Base-by-base conservation (phyloP, 2,329 filamentous ascomycete species). In the Paracamarosporium sp. region DNA sequence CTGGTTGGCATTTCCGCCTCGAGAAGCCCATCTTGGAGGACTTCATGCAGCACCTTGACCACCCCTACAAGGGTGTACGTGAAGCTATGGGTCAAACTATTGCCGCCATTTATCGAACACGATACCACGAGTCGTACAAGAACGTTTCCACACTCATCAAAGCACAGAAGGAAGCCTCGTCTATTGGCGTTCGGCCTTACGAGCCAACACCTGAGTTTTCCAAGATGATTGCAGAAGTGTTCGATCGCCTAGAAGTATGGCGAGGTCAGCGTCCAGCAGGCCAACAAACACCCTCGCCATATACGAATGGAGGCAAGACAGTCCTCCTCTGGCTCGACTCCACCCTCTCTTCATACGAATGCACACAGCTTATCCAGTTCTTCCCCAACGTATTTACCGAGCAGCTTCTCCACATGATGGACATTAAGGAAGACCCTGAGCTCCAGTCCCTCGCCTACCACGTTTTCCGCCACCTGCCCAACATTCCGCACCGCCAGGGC, bases 371-470 rank as follows among this genome's bases (percentile, higher is more conserved):
- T 13, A 87, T 96, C 17, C 88, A 89, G 3, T 98, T 97, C 84
- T 98, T 99, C 81, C 90, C 93, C 0, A 85, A 91, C 33, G 84
- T 90, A 0, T 94, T 98, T 71, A 95, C 96, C 75, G 91, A 95
- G 68, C 91, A 97, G 74, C 86, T 99, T 13, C 81, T 99, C 51
- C 93, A 99, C 81, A 99, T 99, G 95, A 99, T 99, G 94, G 95
- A 99, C 72, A 92, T 99, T 75, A 98, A 98, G 76, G 95, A 99
- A 76, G 95, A 99, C 69, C 93, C 92, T 0, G 96, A 99, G 76
- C 85, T 99, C 2, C 96, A 97, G 82, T 90, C 91, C 9, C 85
- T 97, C 8, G 94, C 95, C 0, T 99, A 98, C 73, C 93, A 97
- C 71, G 95, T 99, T 40, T 99, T 98, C 81, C 90, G 94, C 6